Base-by-base conservation (phyloP, 2,329 filamentous ascomycete species). In the Aspergillus neotritici region DNA sequence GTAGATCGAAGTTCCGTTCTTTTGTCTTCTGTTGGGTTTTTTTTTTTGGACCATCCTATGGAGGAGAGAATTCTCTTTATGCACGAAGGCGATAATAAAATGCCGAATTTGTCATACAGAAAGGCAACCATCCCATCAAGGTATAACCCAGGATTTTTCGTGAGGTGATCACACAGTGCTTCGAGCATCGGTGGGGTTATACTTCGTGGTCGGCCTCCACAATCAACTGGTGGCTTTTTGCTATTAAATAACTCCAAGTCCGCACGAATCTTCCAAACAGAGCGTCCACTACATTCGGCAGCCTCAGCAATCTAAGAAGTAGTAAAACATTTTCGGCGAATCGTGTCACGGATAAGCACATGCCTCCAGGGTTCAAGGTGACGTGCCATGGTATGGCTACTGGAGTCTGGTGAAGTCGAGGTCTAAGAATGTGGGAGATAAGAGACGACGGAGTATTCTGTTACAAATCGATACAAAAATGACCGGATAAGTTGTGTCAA, bases 1-100 rank as follows among this genome's bases (percentile, higher is more conserved):
- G 55, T 41, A 69, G 50, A 31, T 66, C 56, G 13, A 52, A 34
- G 55, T 64, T 63, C 33, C 47, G 56, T 52, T 66, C 55, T 47
- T 58, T 57, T 47, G 64, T 55, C 44, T 65, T 54, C 34, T 58
- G 53, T 14, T 56, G 55, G 15, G 52, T 37, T 12, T 40, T 50
- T 55, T 53, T 52, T 39, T 44, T 49, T 51, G 47, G 48, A n/a
- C 59, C 59, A 43, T 48, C 44, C 11, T 41, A 54, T 53, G 56
- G 21, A 34, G 10, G 38, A 11, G 15, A 53, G 48, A 31, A 42
- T 44, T 38, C 42, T 37, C 34, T 34, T 49, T 29, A 49, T 21
- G 36, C 30, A 40, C 21, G 17, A 56, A 44, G 58, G 46, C n/a
- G 56, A 53, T 8, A 30, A 9, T n/a, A 25, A 4, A 40, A 29